Percentiles rank a stretch among this genome's conserved stretches.
These are phyloP conservation scores for Kokia cookei DNA, from an alignment of 441 rosid genomes.

Conservation along the genomic window DNA sequence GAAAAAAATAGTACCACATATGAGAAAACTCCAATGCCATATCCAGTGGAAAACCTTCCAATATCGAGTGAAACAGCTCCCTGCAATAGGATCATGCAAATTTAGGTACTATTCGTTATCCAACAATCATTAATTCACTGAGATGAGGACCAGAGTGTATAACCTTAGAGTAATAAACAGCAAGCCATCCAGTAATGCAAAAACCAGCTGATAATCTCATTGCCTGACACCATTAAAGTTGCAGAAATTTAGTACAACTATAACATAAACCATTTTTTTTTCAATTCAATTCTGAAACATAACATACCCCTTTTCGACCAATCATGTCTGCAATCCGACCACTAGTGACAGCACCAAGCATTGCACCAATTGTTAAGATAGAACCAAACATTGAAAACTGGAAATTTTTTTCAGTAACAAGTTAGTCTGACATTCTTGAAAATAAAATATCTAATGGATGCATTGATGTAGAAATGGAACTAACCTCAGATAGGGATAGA, in stretches of 20 bases:
- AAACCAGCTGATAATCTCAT: conserved; percentile 67
- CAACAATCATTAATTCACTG: background rate
- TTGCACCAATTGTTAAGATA: conserved; percentile 78
- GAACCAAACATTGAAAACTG: conserved; percentile 93
- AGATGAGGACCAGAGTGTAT: background rate
- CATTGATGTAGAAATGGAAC: background rate
- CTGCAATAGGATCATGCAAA: conserved; percentile 24
- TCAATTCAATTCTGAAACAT: background rate
- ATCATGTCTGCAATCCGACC: conserved; percentile 63
- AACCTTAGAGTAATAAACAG: conserved; percentile 59
- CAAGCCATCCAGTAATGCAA: conserved; percentile 77
- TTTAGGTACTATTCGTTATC: background rate
- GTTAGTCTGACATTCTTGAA: background rate
- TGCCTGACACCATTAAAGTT: conserved; percentile 37
- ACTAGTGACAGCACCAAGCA: conserved; percentile 81
- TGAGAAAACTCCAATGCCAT: conserved; percentile 82
- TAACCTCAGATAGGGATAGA: conserved; percentile 55
- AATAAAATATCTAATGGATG: background rate
- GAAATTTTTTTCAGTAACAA: background rate
- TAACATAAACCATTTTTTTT: background rate
- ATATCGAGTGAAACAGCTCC: conserved; percentile 53
- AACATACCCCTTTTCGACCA: conserved; percentile 81
- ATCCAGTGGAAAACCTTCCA: conserved; percentile 84
- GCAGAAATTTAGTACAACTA: background rate
- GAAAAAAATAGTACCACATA: conserved; percentile 53